Conservation (phyloP, 2,329 filamentous ascomycete genomes). For the Bipolaris victoriae region DNA sequence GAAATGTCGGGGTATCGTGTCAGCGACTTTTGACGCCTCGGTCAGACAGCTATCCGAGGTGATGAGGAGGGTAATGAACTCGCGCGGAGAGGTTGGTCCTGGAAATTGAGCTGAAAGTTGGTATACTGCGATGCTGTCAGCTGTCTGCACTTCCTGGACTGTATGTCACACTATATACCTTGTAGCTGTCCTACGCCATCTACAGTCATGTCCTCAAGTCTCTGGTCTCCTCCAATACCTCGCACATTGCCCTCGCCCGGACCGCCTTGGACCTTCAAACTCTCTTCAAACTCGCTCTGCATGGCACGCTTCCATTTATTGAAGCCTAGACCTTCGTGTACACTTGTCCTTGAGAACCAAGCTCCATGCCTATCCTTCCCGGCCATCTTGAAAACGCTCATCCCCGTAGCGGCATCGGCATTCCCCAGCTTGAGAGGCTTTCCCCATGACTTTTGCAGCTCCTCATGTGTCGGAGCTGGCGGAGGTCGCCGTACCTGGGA, state of each 20-base stretch:
- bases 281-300: constrained; percentile 79
- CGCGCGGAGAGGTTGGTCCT: constrained; percentile 82
- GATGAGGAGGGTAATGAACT: constrained; percentile 82
- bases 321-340: constrained; percentile 80
- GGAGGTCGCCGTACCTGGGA: constrained; percentile 59
- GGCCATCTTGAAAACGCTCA: constrained; percentile 79
- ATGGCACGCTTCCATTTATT: constrained; percentile 78
- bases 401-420: constrained; percentile 75
- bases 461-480: constrained; percentile 59
- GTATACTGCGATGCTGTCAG: constrained; percentile 64
- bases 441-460: constrained; percentile 80
- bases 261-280: constrained; percentile 70
- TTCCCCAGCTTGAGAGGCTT: constrained; percentile 78
- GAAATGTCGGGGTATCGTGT: constrained; percentile 67
- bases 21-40: constrained; percentile 51
- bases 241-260: constrained; percentile 78
- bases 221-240: constrained; percentile 82
- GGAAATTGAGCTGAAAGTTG: constrained; percentile 89
- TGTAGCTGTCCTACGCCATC: constrained; percentile 68
- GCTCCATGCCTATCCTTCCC: constrained; percentile 81
- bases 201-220: constrained; percentile 68
- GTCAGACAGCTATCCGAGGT: constrained; percentile 65
- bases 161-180: constrained; percentile 60
- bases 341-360: constrained; percentile 87
- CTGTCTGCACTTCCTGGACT: not conserved